phyloP scores from a whole-genome alignment of 257 asterid species.

The Nicotiana tabacum region DNA sequence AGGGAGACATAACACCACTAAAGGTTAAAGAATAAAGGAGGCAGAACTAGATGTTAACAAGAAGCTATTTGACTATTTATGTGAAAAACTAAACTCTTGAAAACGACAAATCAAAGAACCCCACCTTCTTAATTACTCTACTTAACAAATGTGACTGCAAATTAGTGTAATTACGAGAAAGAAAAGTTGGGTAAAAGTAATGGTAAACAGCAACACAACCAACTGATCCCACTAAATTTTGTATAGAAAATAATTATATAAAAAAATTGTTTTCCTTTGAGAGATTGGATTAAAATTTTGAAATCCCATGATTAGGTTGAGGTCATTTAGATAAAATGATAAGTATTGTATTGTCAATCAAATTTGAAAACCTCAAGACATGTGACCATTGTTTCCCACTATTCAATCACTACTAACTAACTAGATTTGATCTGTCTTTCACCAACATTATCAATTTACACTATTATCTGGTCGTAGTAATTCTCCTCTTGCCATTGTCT shows the following conservation, averaged over 20 bases:
- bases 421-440: constrained; percentile 11
- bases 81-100: neutral
- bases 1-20: neutral
- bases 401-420: constrained; percentile 19
- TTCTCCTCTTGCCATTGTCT: neutral
- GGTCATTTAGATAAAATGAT: neutral
- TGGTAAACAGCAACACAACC: constrained; percentile 1
- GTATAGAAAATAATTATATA: neutral
- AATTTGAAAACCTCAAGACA: neutral
- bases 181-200: neutral
- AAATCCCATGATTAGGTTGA: neutral
- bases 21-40: neutral
- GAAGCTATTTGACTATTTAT: neutral
- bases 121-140: neutral
- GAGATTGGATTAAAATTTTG: neutral
- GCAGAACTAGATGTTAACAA: neutral
- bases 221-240: neutral
- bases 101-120: neutral
- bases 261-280: neutral
- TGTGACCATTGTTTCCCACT: constrained; percentile 1
- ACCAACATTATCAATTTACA: constrained; percentile 6
- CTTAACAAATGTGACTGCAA: neutral
- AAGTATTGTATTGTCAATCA: neutral
- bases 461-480: neutral
- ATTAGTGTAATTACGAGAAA: neutral